Conservation (phyloP, 352 stramenopile genomes). For the Pythium sukuiense region DNA sequence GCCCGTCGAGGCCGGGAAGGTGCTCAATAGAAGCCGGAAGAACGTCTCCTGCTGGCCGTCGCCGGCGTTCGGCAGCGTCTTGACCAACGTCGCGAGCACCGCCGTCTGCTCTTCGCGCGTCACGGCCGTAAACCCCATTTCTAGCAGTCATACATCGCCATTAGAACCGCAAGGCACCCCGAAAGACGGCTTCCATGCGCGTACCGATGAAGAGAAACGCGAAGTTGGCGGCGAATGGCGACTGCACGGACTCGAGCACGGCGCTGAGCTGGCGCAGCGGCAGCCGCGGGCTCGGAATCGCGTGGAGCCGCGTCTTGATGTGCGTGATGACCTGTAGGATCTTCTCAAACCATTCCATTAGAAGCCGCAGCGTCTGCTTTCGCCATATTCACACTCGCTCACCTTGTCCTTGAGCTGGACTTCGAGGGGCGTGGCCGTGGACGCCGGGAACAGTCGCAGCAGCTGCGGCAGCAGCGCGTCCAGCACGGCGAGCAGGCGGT, state of each 20-base stretch:
- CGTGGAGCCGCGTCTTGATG: slow-evolving; percentile 69
- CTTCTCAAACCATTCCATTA: slow-evolving; percentile 27
- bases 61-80: slow-evolving; percentile 34
- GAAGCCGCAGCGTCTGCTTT: neutral
- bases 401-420: slow-evolving; percentile 76
- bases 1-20: slow-evolving; percentile 32
- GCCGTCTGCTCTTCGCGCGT: slow-evolving; percentile 40
- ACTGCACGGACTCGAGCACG: slow-evolving; percentile 32
- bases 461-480: slow-evolving; percentile 69
- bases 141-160: slow-evolving; percentile 22
- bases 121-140: slow-evolving; percentile 62
- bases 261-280: slow-evolving; percentile 51
- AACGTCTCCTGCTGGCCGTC: slow-evolving; percentile 57
- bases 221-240: slow-evolving; percentile 65
- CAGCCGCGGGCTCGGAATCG: slow-evolving; percentile 43
- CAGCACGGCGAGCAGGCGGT: slow-evolving; percentile 60
- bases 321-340: slow-evolving; percentile 74
- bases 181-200: neutral
- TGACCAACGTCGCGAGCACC: slow-evolving; percentile 39
- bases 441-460: slow-evolving; percentile 55
- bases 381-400: neutral
- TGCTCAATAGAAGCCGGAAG: slow-evolving; percentile 58
- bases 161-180: neutral
- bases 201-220: slow-evolving; percentile 75
- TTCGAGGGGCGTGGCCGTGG: slow-evolving; percentile 35